Evolutionary conservation across 495 filamentous ascomycete species (phyloP), one percentile per base, ranked within the genome.

Genomic region (Letharia lupina): DNA sequence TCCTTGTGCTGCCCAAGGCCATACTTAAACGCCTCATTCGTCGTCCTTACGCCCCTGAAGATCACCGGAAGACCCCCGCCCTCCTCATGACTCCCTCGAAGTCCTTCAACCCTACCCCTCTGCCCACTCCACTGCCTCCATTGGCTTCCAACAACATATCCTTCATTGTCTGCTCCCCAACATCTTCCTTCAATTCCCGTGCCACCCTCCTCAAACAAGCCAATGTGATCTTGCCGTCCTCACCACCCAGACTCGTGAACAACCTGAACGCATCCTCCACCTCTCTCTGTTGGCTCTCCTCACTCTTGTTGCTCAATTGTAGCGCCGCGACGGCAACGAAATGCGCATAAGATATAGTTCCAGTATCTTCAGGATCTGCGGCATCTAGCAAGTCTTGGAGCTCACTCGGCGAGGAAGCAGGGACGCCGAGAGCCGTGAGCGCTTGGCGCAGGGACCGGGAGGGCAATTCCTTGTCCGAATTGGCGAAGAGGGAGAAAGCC

Each of bases 101-200:
- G 73, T 95, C 90, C 59, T 86, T 87, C 71, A 86, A 76, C 57
- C 79, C 82, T 39, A 96, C 94, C 13, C 91, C 92, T 64, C 76
- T 82, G 40, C 81, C 82, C 12, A 92, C 80, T 16, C 88, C 88
- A 9, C 78, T 84, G 5, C 90, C 91, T 1, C 89, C 91, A 75
- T 93, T 96, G 68, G 91, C 94, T 80, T 97, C 94, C 48, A 89
- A 73, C 56, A 98, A 86, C 94, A 98, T 98, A 80, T 96, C 91
- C 76, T 81, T 83, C 69, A 98, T 76, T 73, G 96, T 70, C 31
- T 89, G 84, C 70, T 97, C 94, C 23, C 81, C 82, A 41, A 96
- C 86, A 56, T 83, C 80, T 69, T 96, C 91, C 74, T 90, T 87
- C 71, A 98, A 75, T 67, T 91, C 84, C 70, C 82, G 85, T 62